Base-by-base conservation (phyloP, 2,329 filamentous ascomycete species). In the Fusarium sp. region DNA sequence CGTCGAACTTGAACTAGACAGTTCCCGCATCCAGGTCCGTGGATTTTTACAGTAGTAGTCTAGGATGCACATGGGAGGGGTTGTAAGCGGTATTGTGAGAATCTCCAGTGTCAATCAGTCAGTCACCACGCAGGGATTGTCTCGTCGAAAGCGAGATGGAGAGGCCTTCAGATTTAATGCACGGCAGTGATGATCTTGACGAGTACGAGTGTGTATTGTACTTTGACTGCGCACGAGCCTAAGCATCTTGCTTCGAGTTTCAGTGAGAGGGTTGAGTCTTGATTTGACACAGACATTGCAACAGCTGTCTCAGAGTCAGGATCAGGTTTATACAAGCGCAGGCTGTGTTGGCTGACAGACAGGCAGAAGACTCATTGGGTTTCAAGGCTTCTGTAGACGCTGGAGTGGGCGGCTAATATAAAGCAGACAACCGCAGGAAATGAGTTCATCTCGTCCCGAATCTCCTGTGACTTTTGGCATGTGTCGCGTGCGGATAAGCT, bases 21-120 rank as follows among this genome's bases (percentile, higher is more conserved):
- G 45, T 67, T 73, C 66, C 64, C 59, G 49, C 43, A 71, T 65
- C 68, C 66, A 73, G 70, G 70, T 69, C 62, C 66, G 52, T 60
- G 70, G 68, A 65, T 70, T 71, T 53, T 42, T 54, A n/a, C n/a
- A n/a, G n/a, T n/a, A n/a, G n/a, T n/a, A 42, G 49, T 52, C 62
- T 36, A 64, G 53, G 45, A 53, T 61, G 49, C 15, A 47, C 28
- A 52, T 54, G 42, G 51, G 57, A 55, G 30, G 57, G 56, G 48
- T 64, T 40, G 28, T 42, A 64, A 69, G 54, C 55, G 58, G 56
- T 57, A 63, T 47, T 44, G 17, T 69, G 47, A 71, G 52, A 71
- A 57, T 50, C 58, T 60, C 46, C 67, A 68, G 60, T 67, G 43
- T 61, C 63, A 68, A 61, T 54, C 57, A 36, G 28, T 12, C 11